A percentile compares a stretch with the other conserved stretches of the same genome.
Conservation (phyloP, 257 asterid genomes). For the Ophiorrhiza pumila region DNA sequence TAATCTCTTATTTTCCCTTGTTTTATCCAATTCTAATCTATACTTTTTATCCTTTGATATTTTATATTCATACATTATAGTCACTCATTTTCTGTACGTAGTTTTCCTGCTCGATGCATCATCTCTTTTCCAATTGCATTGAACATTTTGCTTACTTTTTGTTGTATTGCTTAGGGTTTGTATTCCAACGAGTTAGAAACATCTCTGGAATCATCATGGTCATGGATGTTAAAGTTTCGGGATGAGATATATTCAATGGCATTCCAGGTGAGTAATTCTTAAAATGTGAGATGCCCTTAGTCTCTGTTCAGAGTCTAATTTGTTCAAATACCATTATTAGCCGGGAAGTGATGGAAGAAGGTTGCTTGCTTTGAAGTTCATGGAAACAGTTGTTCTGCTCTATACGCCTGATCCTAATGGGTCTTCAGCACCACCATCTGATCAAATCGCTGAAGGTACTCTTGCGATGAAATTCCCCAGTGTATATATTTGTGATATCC, state of each 20-base stretch:
- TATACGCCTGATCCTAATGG: slow-evolving; percentile 91
- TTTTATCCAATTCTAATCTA: background rate
- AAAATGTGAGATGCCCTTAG: slow-evolving; percentile 6
- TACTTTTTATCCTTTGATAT: background rate
- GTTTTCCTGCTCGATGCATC: background rate
- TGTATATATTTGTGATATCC: slow-evolving; percentile 4
- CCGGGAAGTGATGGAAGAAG: slow-evolving; percentile 88
- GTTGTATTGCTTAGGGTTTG: slow-evolving; percentile 52
- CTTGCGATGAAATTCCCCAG: slow-evolving; percentile 8
- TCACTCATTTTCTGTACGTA: background rate
- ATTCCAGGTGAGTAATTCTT: slow-evolving; percentile 58
- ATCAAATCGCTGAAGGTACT: slow-evolving; percentile 61
- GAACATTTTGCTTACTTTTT: slow-evolving; percentile 15
- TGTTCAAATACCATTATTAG: slow-evolving; percentile 34
- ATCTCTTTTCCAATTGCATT: background rate
- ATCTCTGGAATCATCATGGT: slow-evolving; percentile 73
- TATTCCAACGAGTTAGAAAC: slow-evolving; percentile 61
- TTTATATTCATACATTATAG: background rate
- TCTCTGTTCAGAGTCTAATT: slow-evolving; percentile 31
- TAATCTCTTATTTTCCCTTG: background rate
- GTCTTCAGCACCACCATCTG: slow-evolving; percentile 75
- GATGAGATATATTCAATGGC: slow-evolving; percentile 87
- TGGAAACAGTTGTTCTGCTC: slow-evolving; percentile 77
- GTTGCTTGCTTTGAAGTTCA: slow-evolving; percentile 87
- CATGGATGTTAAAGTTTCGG: slow-evolving; percentile 60